Evolutionary conservation across 1,139 yeast species (phyloP), one percentile per base, ranked within the genome.

Genomic region (Pichia kudriavzevii): DNA sequence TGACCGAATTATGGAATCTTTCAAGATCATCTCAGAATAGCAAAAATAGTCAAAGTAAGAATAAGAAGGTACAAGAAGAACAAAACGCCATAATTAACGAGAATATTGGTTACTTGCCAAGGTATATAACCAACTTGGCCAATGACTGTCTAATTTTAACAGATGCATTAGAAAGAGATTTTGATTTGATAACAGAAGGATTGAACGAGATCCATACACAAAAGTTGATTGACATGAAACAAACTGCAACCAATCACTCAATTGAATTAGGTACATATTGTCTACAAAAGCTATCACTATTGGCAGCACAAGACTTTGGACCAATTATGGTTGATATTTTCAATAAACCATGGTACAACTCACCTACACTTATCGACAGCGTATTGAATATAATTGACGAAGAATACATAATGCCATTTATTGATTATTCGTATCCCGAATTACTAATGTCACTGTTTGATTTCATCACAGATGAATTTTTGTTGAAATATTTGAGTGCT

Each of bases 281-380:
- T 43, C 28, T 52, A 32, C 41, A 43, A 11, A 48, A 46, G 31
- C 31, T 53, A 32, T 49, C 47, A 31, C 47, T 32, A 10, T 45
- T 71, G 23, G 65, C 69, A 19, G 59, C 65, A 24, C 65, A 67
- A 39, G 77, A 72, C 64, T 69, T 50, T 65, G 59, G 41, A 22
- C 42, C 49, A 18, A 43, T 38, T n/a, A 31, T 50, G 27, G 39
- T 30, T 5, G 52, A 43, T 15, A 29, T 48, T 2, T 53, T 52
- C 36, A 38, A 42, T 6, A 49, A 47, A 30, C 31, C 40, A 27
- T 53, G 59, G 59, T 53, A 55, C 34, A 50, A 49, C 35, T 53
- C 56, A 21, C 57, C 56, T 17, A 67, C 74, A 1, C 60, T 68
- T 27, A 63, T 60, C 15, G 73, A 67, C 38, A 67, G 66, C 42